Conservation (phyloP, 805 yeast genomes). For the Myxozyma vanderwaltii region DNA sequence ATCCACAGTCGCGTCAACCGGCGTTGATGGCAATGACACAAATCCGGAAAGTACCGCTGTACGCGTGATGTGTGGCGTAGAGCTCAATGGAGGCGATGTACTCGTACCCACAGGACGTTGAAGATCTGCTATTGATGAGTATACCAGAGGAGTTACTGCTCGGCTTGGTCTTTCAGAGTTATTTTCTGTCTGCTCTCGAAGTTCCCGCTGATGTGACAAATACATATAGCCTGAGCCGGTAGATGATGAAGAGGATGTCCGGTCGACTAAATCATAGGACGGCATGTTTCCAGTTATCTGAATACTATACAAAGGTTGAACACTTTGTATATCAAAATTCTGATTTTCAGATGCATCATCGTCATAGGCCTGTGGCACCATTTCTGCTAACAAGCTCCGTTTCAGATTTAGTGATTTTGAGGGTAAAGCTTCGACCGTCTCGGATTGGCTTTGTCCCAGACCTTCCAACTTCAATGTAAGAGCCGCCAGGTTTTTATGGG, state of each 20-base stretch:
- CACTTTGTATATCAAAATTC: too few species aligned
- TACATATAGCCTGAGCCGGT: conserved; percentile 1
- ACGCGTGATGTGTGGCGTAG: neutral
- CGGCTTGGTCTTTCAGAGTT: neutral
- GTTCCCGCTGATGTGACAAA: neutral
- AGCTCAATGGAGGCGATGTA: neutral
- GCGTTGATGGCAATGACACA: neutral
- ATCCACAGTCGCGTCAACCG: neutral
- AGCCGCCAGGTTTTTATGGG: neutral
- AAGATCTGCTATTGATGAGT: conserved; percentile 1
- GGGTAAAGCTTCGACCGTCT: neutral
- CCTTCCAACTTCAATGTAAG: neutral
- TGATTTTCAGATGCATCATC: too few species aligned
- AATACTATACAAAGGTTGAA: too few species aligned
- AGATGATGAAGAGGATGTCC: too few species aligned
- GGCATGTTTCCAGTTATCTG: too few species aligned
- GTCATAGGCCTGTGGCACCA: too few species aligned
- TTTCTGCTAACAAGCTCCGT: too few species aligned
- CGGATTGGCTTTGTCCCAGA: neutral
- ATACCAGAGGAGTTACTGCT: neutral
- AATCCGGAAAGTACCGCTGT: neutral
- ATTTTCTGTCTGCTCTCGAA: neutral
- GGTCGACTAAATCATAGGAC: too few species aligned
- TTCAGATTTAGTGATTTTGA: neutral
- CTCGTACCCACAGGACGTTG: neutral